Conservation (phyloP, 768 basidiomycete species). For the Mycena capillaripes region DNA sequence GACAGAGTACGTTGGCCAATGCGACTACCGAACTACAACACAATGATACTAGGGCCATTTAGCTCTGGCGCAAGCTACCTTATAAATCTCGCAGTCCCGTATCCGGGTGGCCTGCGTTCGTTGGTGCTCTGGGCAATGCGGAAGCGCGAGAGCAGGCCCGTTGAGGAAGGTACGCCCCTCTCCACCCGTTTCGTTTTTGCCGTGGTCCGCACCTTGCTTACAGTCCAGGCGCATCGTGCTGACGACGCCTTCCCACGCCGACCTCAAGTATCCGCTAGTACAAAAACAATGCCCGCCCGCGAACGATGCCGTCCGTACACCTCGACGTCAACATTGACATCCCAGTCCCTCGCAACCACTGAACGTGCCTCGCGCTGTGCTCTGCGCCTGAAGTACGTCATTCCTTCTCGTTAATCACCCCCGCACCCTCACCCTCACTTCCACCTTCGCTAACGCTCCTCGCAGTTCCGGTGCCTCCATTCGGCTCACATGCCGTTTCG, state of each 20-base stretch:
- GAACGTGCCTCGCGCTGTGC: neutral
- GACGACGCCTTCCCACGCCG: neutral
- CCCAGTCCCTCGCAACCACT: neutral
- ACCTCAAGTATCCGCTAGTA: neutral
- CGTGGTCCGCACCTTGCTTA: neutral
- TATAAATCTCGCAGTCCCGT: neutral
- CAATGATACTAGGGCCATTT: too few species aligned
- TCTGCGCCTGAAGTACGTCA: neutral
- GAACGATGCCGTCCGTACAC: neutral
- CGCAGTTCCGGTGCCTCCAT: neutral
- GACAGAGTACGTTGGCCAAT: too few species aligned
- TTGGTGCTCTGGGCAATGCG: too few species aligned
- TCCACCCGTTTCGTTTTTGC: too few species aligned
- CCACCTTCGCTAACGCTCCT: neutral
- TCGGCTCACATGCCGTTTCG: too few species aligned
- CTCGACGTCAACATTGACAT: neutral
- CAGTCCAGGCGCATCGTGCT: neutral
- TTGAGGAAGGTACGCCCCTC: too few species aligned
- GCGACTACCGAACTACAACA: too few species aligned
- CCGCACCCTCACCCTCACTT: neutral
- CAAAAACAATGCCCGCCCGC: neutral
- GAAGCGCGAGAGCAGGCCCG: too few species aligned
- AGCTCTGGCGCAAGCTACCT: too few species aligned
- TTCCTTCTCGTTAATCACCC: neutral
- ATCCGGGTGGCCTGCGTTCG: neutral